A percentile compares a stretch with the other conserved stretches of the same genome.
Conservation (phyloP, 177 flowering plant genomes). For the Tripterygium wilfordii region DNA sequence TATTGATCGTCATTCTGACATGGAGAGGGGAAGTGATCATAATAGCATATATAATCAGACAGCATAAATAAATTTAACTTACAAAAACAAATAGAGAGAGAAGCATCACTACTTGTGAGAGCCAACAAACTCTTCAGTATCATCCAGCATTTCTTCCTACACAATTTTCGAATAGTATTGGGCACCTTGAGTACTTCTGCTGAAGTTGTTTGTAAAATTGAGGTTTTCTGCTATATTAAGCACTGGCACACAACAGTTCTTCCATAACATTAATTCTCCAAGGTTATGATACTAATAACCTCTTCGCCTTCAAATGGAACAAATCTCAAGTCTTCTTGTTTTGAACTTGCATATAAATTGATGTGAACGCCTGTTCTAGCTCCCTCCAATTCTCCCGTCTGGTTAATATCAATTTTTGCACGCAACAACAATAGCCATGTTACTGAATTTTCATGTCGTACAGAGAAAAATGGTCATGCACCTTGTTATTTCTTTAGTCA, state of each 20-base stretch:
- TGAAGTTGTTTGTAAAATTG: too few relatives aligned
- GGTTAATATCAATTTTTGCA: slow-evolving; percentile 9
- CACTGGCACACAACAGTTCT: slow-evolving; percentile 67
- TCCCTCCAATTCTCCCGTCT: slow-evolving; percentile 8
- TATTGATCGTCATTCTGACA: slow-evolving; percentile 43
- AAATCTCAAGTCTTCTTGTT: slow-evolving; percentile 14
- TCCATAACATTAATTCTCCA: slow-evolving; percentile 81
- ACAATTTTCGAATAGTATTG: not conserved
- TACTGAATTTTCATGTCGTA: slow-evolving; percentile 51
- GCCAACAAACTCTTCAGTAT: slow-evolving; percentile 49
- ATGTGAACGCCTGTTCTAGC: slow-evolving; percentile 1
- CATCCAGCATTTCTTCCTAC: slow-evolving; percentile 55
- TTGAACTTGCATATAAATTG: slow-evolving; percentile 4
- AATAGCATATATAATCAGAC: not conserved
- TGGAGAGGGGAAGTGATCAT: too few relatives aligned
- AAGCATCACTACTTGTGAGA: slow-evolving; percentile 40
- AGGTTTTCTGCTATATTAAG: too few relatives aligned
- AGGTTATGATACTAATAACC: slow-evolving; percentile 61
- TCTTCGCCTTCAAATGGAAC: slow-evolving; percentile 28
- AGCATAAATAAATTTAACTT: too few relatives aligned
- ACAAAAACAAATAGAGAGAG: not conserved
- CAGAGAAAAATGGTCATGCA: slow-evolving; percentile 32
- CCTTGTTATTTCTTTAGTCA: too few relatives aligned
- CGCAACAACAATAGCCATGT: slow-evolving; percentile 35
- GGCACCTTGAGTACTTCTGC: too few relatives aligned